Base-by-base conservation (phyloP, 805 yeast genomes). In the Saturnispora galanensis region DNA sequence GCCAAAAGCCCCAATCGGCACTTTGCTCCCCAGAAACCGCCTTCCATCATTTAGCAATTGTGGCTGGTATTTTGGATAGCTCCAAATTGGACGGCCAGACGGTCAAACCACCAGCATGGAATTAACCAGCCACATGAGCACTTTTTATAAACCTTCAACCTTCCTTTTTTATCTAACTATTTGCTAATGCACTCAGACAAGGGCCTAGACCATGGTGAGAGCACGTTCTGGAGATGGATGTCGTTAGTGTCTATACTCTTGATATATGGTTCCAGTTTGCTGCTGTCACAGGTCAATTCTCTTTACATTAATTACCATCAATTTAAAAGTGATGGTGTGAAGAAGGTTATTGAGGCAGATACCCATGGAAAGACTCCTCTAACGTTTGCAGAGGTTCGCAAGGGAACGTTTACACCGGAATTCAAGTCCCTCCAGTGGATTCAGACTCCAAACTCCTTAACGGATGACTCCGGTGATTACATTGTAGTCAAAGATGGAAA, bases 11-110 rank as follows among this genome's bases (percentile, higher is more conserved):
- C 16, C 43, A 56, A 9, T 42, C 38, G 21, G 45, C 59, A 16
- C 35, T 54, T 11, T 48, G 63, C 35, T 71, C 79, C n/a, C 95
- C 96, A 21, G 81, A 76, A 50, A 73, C 69, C 50, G 87, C 94
- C 5, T 89, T 84, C 79, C 96, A 89, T 64, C 97, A 90, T 63
- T 76, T 89, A 62, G 96, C 96, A 6, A 75, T 86, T 53, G 77
- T 90, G 47, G 95, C 77, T 45, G 97, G 96, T 26, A 84, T 85
- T 48, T 65, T 90, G 32, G 81, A 82, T 52, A 81, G 93, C 47
- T 76, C 86, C 33, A 53, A 66, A 13, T 63, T 70, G 31, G 66
- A 71, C 45, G 76, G 77, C 11, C 49, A 53, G 16, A 48, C 55
- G 2, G 66, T 63, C 10, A 15, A 32, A 6, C 38, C 38, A 12